Evolutionary conservation across 2,329 filamentous ascomycete species (phyloP).

Genomic region (Stachybotrys echinatus): DNA sequence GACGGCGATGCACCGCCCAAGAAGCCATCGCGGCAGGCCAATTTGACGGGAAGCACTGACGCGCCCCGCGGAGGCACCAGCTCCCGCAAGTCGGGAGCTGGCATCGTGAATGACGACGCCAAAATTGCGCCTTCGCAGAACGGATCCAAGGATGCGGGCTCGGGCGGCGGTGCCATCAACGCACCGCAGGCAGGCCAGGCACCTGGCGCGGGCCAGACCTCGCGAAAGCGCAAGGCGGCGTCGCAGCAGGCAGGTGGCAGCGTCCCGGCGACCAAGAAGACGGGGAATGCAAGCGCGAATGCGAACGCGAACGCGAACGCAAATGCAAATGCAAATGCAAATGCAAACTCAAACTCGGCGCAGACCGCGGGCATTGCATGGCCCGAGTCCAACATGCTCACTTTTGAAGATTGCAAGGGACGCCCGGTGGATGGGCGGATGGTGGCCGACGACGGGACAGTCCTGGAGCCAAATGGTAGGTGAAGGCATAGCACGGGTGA

Average conservation of each 20-base stretch:
- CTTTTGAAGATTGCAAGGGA: conserved; percentile 68
- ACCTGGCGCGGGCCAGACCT: conserved; percentile 39
- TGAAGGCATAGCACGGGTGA: conserved; percentile 7
- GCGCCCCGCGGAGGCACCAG: conserved; percentile 24
- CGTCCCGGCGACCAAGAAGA: conserved; percentile 16
- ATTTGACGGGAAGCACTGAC: conserved; percentile 32
- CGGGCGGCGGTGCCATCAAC: neutral
- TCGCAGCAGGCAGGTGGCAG: conserved; percentile 17
- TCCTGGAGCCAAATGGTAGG: conserved; percentile 80
- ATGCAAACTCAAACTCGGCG: conserved; percentile 18
- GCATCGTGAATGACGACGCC: conserved; percentile 29
- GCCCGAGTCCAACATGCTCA: conserved; percentile 80
- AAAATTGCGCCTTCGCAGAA: conserved; percentile 29
- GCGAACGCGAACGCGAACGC: conserved; percentile 10
- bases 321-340: conserved; percentile 11
- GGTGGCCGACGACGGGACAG: conserved; percentile 85
- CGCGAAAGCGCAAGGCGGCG: conserved; percentile 84
- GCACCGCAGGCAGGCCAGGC: conserved; percentile 42
- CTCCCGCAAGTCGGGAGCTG: conserved; percentile 30
- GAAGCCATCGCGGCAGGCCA: conserved; percentile 47
- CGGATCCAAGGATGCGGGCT: conserved; percentile 29
- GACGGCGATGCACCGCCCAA: conserved; percentile 45
- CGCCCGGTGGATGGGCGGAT: conserved; percentile 71
- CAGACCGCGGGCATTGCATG: conserved; percentile 32
- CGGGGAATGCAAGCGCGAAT: conserved; percentile 14